phyloP scores from a whole-genome alignment of 2,329 filamentous ascomycete species.

The Claviceps arundinis region DNA sequence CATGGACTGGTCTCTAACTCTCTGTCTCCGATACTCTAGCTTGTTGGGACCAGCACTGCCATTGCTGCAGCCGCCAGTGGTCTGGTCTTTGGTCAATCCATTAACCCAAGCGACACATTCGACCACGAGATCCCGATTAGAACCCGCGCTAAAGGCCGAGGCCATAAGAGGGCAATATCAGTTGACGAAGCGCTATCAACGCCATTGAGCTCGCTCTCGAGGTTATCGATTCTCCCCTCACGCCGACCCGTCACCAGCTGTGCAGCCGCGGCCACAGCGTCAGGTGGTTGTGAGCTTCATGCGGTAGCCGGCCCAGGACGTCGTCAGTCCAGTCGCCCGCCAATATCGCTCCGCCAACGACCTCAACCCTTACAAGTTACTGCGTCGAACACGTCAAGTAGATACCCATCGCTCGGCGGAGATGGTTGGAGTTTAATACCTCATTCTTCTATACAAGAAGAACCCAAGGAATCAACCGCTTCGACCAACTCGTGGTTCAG shows the following conservation, averaged over 20 bases:
- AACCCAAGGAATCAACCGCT: constrained; percentile 42
- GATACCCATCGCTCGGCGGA: constrained; percentile 28
- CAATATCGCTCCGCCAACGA: constrained; percentile 24
- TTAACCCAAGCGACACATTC: constrained; percentile 23
- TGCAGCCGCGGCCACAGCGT: neutral
- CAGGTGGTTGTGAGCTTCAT: constrained; percentile 4
- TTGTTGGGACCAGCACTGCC: constrained; percentile 48
- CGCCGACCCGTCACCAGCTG: constrained; percentile 6
- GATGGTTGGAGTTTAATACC: neutral
- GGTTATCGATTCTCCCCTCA: constrained; percentile 2
- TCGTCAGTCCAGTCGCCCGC: constrained; percentile 19
- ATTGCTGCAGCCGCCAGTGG: constrained; percentile 47
- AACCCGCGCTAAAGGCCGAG: constrained; percentile 5
- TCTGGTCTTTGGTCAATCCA: constrained; percentile 43
- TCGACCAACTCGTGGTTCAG: constrained; percentile 60
- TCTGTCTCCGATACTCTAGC: constrained; percentile 24
- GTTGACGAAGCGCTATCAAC: constrained; percentile 20
- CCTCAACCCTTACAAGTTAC: constrained; percentile 27
- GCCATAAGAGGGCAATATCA: constrained; percentile 18
- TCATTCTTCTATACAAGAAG: constrained; percentile 23
- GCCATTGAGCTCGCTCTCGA: constrained; percentile 1
- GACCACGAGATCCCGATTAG: constrained; percentile 12
- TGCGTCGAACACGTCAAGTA: constrained; percentile 24
- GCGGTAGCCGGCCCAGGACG: constrained; percentile 17
- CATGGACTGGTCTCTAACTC: constrained; percentile 8